Evolutionary conservation across 768 basidiomycete species (phyloP).

Genomic region (Rhodosporidiobolus sp.): DNA sequence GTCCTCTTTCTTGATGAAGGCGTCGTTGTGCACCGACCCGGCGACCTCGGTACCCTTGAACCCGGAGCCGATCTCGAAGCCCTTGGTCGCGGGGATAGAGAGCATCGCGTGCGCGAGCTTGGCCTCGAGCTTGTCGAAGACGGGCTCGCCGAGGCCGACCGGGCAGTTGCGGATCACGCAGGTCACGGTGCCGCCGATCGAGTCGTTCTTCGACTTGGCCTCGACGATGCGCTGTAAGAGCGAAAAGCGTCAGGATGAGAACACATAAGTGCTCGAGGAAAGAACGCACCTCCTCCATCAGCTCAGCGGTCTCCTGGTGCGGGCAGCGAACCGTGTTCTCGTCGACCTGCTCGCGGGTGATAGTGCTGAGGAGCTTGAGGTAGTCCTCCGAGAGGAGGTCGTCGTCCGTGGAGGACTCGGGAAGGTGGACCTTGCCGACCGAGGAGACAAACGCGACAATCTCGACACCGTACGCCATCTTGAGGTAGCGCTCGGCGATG

Average conservation of each 20-base stretch:
- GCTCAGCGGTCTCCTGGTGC: slow-evolving; percentile 77
- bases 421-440: slow-evolving; percentile 87
- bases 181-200: slow-evolving; percentile 96
- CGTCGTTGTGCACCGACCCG: slow-evolving; percentile 89
- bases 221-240: slow-evolving; percentile 75
- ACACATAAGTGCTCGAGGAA: too few species aligned
- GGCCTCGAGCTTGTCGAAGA: slow-evolving; percentile 98
- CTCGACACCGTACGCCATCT: slow-evolving; percentile 78
- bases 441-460: slow-evolving; percentile 96
- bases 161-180: slow-evolving; percentile 91
- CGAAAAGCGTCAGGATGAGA: background rate
- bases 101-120: slow-evolving; percentile 95
- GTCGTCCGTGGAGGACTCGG: slow-evolving; percentile 53
- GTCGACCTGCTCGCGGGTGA: slow-evolving; percentile 86
- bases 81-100: slow-evolving; percentile 97
- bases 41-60: slow-evolving; percentile 92
- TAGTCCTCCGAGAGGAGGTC: slow-evolving; percentile 83
- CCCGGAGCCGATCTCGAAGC: slow-evolving; percentile 95
- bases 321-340: slow-evolving; percentile 83
- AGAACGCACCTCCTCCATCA: slow-evolving; percentile 74
- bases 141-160: slow-evolving; percentile 89
- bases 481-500: slow-evolving; percentile 94
- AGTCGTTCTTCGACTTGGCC: slow-evolving; percentile 85
- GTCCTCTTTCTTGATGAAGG: slow-evolving; percentile 64
- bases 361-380: slow-evolving; percentile 66